Percentiles rank a stretch among this genome's conserved stretches.
Evolutionary conservation across 2,329 filamentous ascomycete species (phyloP).

Genomic region (Ceratocystis diversiconidia): DNA sequence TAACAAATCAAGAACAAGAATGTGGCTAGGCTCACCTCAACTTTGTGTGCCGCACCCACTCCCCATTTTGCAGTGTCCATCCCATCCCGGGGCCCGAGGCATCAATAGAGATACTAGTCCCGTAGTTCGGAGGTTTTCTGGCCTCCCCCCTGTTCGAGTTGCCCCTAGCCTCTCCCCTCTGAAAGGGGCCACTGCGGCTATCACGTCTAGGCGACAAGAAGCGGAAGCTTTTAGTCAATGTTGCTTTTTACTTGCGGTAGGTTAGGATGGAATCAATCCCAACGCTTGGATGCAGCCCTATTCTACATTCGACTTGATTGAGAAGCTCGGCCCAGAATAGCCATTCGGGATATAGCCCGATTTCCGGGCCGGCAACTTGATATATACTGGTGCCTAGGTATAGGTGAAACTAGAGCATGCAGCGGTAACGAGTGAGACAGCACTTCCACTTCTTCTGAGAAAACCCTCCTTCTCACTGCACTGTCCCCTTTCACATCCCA

Average conservation of each 20-base stretch:
- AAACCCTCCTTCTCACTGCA: too few relatives aligned
- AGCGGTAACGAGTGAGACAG: too few relatives aligned
- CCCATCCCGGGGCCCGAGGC: background rate
- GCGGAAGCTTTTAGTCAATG: background rate
- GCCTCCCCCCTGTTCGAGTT: background rate
- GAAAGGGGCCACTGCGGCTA: background rate
- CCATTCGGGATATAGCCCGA: background rate
- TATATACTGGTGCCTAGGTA: background rate
- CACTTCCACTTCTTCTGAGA: too few relatives aligned
- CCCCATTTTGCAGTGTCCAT: too few relatives aligned
- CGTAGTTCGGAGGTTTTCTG: background rate
- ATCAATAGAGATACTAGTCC: background rate
- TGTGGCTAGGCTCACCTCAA: too few relatives aligned
- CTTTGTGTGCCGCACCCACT: too few relatives aligned
- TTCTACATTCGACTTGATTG: too few relatives aligned
- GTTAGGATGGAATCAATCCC: background rate
- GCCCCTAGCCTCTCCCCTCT: too few relatives aligned
- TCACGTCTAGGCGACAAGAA: background rate
- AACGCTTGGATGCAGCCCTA: background rate
- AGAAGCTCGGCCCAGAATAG: background rate
- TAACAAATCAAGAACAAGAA: too few relatives aligned
- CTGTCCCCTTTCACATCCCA: too few relatives aligned
- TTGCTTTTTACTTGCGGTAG: background rate
- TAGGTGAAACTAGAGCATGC: background rate
- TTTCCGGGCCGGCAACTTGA: background rate